Percentiles rank a stretch among this genome's conserved stretches.
Evolutionary conservation across 176 grass and related monocot genomes (phyloP).

Genomic region (Lolium multiflorum): DNA sequence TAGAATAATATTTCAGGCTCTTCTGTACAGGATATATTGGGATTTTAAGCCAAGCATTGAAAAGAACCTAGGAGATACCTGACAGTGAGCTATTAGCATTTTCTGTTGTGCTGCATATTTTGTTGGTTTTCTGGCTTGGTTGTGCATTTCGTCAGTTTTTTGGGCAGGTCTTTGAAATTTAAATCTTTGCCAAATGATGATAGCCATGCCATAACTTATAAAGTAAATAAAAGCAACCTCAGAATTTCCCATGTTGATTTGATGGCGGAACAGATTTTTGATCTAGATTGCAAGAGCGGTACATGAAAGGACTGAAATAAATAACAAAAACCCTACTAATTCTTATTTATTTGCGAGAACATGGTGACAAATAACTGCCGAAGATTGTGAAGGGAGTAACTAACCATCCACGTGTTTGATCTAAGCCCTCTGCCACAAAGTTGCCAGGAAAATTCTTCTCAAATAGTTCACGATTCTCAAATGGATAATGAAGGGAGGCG

Average conservation of each 20-base stretch:
- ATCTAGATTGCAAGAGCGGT: background rate
- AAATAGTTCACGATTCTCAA: constrained; percentile 95
- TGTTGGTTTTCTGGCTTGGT: background rate
- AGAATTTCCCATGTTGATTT: constrained; percentile 11
- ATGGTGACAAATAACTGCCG: background rate
- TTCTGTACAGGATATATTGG: background rate
- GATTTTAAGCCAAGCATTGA: constrained; percentile 11
- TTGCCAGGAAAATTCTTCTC: constrained; percentile 98
- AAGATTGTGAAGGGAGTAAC: constrained; percentile 47
- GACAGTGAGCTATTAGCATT: no score
- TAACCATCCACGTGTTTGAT: constrained; percentile 97
- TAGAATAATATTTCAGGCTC: background rate
- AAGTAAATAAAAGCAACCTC: background rate
- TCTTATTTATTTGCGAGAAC: constrained; percentile 1
- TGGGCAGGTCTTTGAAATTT: background rate
- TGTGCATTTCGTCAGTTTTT: background rate
- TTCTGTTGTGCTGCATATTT: background rate
- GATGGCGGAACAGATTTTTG: background rate
- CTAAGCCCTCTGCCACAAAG: constrained; percentile 97
- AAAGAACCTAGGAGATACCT: background rate
- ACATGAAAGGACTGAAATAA: background rate
- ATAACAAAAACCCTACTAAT: constrained; percentile 13
- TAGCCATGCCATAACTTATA: background rate
- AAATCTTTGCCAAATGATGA: constrained; percentile 1
- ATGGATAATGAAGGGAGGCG: constrained; percentile 99